Evolutionary conservation across 768 basidiomycete species (phyloP).

Genomic region (Scleroderma citrinum): DNA sequence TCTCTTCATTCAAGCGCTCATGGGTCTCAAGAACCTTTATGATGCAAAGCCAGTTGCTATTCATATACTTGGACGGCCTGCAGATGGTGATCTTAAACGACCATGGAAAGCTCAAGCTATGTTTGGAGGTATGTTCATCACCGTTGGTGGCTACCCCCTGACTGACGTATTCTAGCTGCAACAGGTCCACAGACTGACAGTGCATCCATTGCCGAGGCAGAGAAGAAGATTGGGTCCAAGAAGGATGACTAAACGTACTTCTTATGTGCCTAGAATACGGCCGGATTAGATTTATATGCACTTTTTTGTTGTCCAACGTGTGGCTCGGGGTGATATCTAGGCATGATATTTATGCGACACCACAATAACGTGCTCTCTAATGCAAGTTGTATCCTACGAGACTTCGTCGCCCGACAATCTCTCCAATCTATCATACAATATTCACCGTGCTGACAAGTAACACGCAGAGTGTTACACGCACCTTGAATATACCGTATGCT

Average conservation of each 20-base stretch:
- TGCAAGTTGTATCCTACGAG: conserved; percentile 73
- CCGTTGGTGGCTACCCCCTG: neutral
- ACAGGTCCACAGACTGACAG: conserved; percentile 80
- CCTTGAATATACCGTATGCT: conserved; percentile 89
- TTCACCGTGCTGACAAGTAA: neutral
- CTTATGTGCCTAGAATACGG: neutral
- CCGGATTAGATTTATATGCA: neutral
- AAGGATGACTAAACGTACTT: conserved; percentile 57
- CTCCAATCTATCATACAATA: conserved; percentile 57
- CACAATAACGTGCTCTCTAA: conserved; percentile 26
- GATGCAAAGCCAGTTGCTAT: conserved; percentile 83
- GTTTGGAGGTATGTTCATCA: conserved; percentile 54
- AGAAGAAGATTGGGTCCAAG: conserved; percentile 76
- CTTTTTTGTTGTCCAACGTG: too few species aligned
- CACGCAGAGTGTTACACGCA: conserved; percentile 27
- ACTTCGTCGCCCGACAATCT: conserved; percentile 78
- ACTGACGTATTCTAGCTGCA: conserved; percentile 30
- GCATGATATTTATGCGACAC: neutral
- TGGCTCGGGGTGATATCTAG: too few species aligned
- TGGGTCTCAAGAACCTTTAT: conserved; percentile 88
- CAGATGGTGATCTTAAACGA: conserved; percentile 83
- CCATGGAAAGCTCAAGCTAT: conserved; percentile 79
- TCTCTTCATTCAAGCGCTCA: conserved; percentile 90
- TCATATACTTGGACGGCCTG: conserved; percentile 70
- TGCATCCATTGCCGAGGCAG: conserved; percentile 82